Percentiles rank a stretch among this genome's conserved stretches.
Conservation (phyloP, 2,329 filamentous ascomycete species). For the Metarhizium album region DNA sequence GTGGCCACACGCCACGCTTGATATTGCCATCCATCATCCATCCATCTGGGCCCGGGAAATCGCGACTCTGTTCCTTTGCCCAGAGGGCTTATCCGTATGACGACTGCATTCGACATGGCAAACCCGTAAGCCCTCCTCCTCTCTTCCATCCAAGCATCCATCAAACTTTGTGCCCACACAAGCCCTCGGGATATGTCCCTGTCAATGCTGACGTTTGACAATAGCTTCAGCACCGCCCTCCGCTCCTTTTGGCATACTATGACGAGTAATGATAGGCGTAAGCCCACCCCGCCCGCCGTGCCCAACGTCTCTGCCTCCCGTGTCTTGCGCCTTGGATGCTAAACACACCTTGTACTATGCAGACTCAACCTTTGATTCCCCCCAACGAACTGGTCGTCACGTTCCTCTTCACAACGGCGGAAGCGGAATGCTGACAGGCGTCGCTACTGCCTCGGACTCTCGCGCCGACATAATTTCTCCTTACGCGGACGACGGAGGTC, state of each 20-base stretch:
- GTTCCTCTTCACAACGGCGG: constrained; percentile 77
- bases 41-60: too few species aligned
- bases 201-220: background rate
- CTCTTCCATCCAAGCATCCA: background rate
- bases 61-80: background rate
- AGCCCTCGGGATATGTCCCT: background rate
- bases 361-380: constrained; percentile 92
- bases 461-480: constrained; percentile 70
- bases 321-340: background rate
- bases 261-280: constrained; percentile 61
- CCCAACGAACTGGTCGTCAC: constrained; percentile 82
- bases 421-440: constrained; percentile 72
- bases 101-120: constrained; percentile 9
- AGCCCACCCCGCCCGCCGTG: constrained; percentile 17
- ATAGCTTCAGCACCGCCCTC: constrained; percentile 59
- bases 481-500: constrained; percentile 62
- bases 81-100: background rate
- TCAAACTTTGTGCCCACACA: background rate
- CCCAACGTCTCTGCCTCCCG: constrained; percentile 1
- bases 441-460: constrained; percentile 83
- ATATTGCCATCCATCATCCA: too few species aligned
- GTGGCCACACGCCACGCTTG: background rate
- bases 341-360: background rate
- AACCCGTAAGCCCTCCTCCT: constrained; percentile 11
- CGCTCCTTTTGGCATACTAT: constrained; percentile 93